phyloP scores from a whole-genome alignment of 371 early-diverging fungal genomes.

The Gilbertella persicaria region DNA sequence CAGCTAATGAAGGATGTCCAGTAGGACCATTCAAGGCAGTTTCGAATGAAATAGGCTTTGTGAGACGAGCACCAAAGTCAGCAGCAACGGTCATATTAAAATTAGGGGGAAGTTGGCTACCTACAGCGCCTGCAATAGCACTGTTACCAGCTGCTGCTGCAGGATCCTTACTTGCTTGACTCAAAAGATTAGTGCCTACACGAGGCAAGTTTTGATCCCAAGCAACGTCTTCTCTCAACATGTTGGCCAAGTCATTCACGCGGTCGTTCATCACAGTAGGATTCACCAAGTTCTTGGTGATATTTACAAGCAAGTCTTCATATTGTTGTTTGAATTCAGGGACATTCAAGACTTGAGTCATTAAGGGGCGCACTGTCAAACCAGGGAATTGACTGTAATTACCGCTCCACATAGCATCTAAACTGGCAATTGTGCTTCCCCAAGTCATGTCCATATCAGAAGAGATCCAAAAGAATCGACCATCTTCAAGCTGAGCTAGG shows the following conservation, averaged over 20 bases:
- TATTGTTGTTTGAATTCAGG: constrained; percentile 27
- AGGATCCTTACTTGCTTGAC: neutral
- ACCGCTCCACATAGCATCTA: constrained; percentile 23
- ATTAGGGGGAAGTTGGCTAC: neutral
- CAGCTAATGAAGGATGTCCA: constrained; percentile 10
- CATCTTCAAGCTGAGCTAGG: constrained; percentile 21
- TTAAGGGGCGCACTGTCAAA: constrained; percentile 19
- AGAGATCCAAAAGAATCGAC: constrained; percentile 28
- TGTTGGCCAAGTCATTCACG: constrained; percentile 24
- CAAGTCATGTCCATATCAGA: constrained; percentile 37
- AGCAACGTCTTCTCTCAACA: constrained; percentile 39
- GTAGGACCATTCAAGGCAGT: constrained; percentile 22
- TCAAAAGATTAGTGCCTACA: constrained; percentile 6
- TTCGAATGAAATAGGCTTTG: neutral
- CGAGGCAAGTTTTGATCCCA: constrained; percentile 36
- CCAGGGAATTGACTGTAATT: constrained; percentile 34
- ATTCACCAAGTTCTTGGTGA: constrained; percentile 20
- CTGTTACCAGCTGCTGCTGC: neutral
- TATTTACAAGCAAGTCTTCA: constrained; percentile 23
- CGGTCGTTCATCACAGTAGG: constrained; percentile 19
- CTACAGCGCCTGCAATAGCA: neutral
- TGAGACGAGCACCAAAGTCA: constrained; percentile 1
- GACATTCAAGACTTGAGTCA: constrained; percentile 17
- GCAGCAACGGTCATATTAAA: neutral
- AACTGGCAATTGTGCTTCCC: constrained; percentile 22